Percentiles rank a stretch among this genome's conserved stretches.
These are phyloP conservation scores for Xylaria sp. DNA, from an alignment of 2,329 filamentous ascomycete genomes.

Conservation along the genomic window DNA sequence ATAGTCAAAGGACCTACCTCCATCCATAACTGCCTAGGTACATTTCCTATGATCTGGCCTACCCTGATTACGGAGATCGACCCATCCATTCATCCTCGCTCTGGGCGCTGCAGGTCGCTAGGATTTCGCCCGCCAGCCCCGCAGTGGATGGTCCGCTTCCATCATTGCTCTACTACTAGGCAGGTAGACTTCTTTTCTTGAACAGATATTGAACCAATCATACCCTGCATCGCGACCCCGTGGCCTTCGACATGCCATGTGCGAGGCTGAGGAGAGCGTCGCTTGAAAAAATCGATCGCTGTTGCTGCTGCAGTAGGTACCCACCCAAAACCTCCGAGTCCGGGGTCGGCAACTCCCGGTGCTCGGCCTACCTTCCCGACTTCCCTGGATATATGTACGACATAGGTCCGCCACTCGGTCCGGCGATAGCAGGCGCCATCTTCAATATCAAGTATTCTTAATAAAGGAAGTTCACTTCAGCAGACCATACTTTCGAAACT, in stretches of 20 bases:
- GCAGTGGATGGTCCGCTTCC: slow-evolving; percentile 19
- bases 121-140: slow-evolving; percentile 14
- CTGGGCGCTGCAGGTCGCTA: neutral
- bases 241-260: slow-evolving; percentile 31
- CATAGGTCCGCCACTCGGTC: neutral
- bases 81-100: neutral
- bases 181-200: slow-evolving; percentile 16
- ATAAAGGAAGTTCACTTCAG: too few relatives aligned
- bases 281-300: slow-evolving; percentile 10
- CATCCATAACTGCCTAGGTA: neutral
- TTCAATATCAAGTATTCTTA: too few relatives aligned
- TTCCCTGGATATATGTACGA: neutral
- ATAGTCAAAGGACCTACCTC: too few relatives aligned
- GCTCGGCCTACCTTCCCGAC: slow-evolving; percentile 16
- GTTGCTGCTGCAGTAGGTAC: neutral
- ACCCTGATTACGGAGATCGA: neutral
- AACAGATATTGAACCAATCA: slow-evolving; percentile 26
- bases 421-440: too few relatives aligned
- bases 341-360: slow-evolving; percentile 13
- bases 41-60: neutral
- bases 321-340: slow-evolving; percentile 5
- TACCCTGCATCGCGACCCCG: slow-evolving; percentile 25
- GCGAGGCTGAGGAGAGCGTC: slow-evolving; percentile 24
- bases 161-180: slow-evolving; percentile 17
- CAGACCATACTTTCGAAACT: too few relatives aligned